These are phyloP conservation scores for Colletotrichum sojae DNA, from an alignment of 2,329 filamentous ascomycete species.

Conservation along the genomic window DNA sequence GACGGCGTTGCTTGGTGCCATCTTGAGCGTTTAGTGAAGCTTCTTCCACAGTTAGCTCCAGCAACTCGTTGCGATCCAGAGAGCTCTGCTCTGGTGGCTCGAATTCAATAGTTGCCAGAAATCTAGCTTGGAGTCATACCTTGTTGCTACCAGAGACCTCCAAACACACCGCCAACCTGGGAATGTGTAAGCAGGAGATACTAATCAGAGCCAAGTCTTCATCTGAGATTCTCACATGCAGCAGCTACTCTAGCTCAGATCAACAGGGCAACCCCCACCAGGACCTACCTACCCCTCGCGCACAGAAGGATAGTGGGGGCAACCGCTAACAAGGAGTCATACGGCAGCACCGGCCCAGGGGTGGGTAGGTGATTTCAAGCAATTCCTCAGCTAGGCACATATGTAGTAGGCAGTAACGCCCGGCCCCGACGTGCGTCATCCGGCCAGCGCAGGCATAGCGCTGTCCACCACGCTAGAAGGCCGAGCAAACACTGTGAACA, in stretches of 20 bases:
- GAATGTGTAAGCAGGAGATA: slow-evolving; percentile 33
- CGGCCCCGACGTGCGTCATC: slow-evolving; percentile 40
- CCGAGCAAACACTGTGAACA: background rate
- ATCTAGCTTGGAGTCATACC: no score
- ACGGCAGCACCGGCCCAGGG: slow-evolving; percentile 18
- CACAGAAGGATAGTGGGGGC: slow-evolving; percentile 29
- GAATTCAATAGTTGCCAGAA: no score
- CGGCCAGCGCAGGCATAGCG: slow-evolving; percentile 21
- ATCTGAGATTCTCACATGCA: slow-evolving; percentile 25
- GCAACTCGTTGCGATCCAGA: background rate
- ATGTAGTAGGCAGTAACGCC: slow-evolving; percentile 22
- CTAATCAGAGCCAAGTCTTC: slow-evolving; percentile 25
- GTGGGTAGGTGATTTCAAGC: slow-evolving; percentile 21
- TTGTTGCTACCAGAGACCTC: background rate
- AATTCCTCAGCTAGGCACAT: slow-evolving; percentile 15
- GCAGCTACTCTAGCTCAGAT: slow-evolving; percentile 7
- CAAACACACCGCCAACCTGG: slow-evolving; percentile 5
- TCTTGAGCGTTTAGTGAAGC: slow-evolving; percentile 38
- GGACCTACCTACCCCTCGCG: slow-evolving; percentile 22
- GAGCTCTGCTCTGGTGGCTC: no score
- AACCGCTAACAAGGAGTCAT: slow-evolving; percentile 17
- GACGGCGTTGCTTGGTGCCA: slow-evolving; percentile 64
- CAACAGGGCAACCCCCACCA: slow-evolving; percentile 28
- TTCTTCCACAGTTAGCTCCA: background rate
- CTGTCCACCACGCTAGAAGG: slow-evolving; percentile 6